Conservation (phyloP, 257 asterid genomes). For the Nicotiana paniculata region DNA sequence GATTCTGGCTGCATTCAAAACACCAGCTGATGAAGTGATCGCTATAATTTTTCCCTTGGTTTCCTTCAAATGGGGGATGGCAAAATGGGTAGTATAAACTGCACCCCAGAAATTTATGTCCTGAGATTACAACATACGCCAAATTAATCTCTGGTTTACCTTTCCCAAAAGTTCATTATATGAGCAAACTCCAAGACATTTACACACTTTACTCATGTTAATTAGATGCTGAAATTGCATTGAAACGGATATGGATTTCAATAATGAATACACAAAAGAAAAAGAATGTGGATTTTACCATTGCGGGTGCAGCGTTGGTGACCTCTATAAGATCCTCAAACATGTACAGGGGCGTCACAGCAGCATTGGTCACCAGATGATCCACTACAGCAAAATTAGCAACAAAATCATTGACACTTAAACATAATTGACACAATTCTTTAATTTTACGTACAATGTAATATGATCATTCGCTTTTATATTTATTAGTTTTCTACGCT, state of each 20-base stretch:
- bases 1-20: conserved; percentile 58
- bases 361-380: conserved; percentile 58
- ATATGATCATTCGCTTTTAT: background rate
- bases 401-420: background rate
- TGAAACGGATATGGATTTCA: too few species aligned
- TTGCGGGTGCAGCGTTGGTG: conserved; percentile 35
- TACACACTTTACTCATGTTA: background rate
- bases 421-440: background rate
- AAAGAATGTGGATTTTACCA: conserved; percentile 28
- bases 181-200: background rate
- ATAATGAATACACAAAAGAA: too few species aligned
- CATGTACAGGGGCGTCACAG: conserved; percentile 42
- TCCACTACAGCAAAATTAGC: conserved; percentile 30
- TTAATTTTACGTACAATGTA: background rate
- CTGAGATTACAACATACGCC: conserved; percentile 12
- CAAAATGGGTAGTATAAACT: conserved; percentile 47
- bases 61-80: conserved; percentile 49
- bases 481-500: background rate
- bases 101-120: conserved; percentile 74
- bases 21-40: conserved; percentile 46
- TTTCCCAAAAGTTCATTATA: background rate
- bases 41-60: conserved; percentile 52
- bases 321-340: conserved; percentile 45
- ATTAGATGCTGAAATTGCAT: background rate
- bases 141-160: background rate